A percentile compares a stretch with the other conserved stretches of the same genome.
Conservation (phyloP, 306 rosid genomes). For the Trifolium subterraneum region DNA sequence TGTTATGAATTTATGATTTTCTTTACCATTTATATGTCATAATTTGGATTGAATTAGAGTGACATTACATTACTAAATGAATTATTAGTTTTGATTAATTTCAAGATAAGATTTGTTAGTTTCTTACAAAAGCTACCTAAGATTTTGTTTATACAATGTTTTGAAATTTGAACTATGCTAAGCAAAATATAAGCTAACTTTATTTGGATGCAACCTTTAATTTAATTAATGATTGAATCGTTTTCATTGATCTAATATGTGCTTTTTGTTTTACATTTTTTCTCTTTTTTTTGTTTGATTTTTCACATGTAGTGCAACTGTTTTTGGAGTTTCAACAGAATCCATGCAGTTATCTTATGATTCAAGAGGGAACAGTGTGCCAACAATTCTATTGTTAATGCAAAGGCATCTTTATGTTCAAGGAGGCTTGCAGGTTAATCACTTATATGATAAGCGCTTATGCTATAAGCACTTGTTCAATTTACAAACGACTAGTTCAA, state of each 20-base stretch:
- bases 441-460: background rate
- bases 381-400: slow-evolving; percentile 87
- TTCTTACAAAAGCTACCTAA: background rate
- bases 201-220: background rate
- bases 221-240: background rate
- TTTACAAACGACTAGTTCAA: background rate
- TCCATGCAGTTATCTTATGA: slow-evolving; percentile 92
- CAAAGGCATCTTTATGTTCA: slow-evolving; percentile 75
- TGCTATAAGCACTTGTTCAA: background rate
- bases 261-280: background rate
- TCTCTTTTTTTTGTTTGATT: slow-evolving; percentile 37
- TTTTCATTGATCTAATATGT: slow-evolving; percentile 29
- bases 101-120: too few relatives aligned
- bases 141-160: background rate
- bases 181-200: background rate
- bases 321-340: slow-evolving; percentile 93
- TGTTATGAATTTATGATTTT: background rate
- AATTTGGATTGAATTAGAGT: background rate
- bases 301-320: slow-evolving; percentile 67
- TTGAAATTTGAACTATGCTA: background rate
- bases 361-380: slow-evolving; percentile 92
- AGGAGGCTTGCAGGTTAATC: slow-evolving; percentile 77
- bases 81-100: background rate
- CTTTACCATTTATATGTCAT: background rate
- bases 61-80: background rate